These are phyloP conservation scores for Pleoardoris graminearum DNA, from an alignment of 2,329 filamentous ascomycete species.

Conservation along the genomic window DNA sequence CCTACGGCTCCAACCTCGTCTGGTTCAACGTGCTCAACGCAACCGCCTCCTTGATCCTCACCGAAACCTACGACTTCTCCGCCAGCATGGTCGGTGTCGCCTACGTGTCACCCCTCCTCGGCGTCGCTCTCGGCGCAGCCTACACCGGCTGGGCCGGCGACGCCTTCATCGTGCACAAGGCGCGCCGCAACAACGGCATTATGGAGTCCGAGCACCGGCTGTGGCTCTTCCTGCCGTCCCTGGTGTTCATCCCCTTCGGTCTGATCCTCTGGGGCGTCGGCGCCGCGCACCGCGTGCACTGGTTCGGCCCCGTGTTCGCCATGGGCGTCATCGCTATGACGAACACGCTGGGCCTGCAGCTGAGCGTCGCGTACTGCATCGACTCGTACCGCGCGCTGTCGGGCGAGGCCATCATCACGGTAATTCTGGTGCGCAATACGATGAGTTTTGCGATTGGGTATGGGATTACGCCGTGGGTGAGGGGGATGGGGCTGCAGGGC, in stretches of 20 bases:
- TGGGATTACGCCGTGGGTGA: conserved; percentile 54
- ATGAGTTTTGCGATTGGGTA: conserved; percentile 57
- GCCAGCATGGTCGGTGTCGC: conserved; percentile 45
- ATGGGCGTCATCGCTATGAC: conserved; percentile 52
- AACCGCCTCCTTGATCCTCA: conserved; percentile 47
- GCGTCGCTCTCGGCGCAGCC: conserved; percentile 41
- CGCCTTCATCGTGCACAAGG: conserved; percentile 36
- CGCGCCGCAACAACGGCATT: conserved; percentile 42
- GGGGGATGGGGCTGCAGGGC: conserved; percentile 48
- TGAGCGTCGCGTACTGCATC: conserved; percentile 53
- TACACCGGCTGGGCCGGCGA: conserved; percentile 43
- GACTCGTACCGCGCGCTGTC: conserved; percentile 54
- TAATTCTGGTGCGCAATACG: conserved; percentile 56
- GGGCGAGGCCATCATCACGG: conserved; percentile 55
- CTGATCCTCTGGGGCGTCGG: conserved; percentile 56
- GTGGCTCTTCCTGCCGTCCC: conserved; percentile 43
- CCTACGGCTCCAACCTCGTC: conserved; percentile 45
- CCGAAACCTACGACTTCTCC: conserved; percentile 43
- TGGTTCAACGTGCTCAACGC: conserved; percentile 52
- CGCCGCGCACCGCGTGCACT: conserved; percentile 51
- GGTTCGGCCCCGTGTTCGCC: conserved; percentile 53
- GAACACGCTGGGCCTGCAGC: conserved; percentile 50
- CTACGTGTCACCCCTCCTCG: conserved; percentile 43
- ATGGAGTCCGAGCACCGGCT: conserved; percentile 45
- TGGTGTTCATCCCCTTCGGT: conserved; percentile 49